Evolutionary conservation across 2,329 filamentous ascomycete species (phyloP).

Genomic region (Chaetomiaceae sp.): DNA sequence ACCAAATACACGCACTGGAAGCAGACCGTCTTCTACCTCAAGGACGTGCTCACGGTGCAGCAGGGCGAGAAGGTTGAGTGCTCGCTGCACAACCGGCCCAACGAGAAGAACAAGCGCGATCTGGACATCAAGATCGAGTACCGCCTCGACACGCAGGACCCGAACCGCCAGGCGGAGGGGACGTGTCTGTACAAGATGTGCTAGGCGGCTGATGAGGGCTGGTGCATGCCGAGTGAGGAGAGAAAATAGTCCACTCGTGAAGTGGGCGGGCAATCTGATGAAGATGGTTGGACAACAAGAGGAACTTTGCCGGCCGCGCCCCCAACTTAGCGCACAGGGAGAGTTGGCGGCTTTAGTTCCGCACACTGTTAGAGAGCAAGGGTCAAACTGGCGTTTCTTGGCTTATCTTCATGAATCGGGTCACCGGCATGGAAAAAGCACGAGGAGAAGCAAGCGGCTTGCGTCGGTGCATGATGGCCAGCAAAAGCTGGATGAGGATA

Average conservation of each 20-base stretch:
- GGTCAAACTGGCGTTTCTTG: constrained; percentile 13
- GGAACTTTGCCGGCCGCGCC: too few species aligned
- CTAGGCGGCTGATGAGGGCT: constrained; percentile 33
- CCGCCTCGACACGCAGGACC: constrained; percentile 71
- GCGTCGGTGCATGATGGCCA: background rate
- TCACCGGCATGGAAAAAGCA: background rate
- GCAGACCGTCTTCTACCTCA: constrained; percentile 97
- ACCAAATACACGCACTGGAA: constrained; percentile 99
- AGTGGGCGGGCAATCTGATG: too few species aligned
- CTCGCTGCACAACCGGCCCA: constrained; percentile 76
- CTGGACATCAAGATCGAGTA: constrained; percentile 88
- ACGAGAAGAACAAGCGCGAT: constrained; percentile 89
- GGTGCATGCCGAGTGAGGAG: background rate
- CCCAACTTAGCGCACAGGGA: too few species aligned
- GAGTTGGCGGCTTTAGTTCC: background rate
- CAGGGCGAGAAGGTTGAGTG: constrained; percentile 76
- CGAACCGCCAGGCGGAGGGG: constrained; percentile 63
- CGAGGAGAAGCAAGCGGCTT: too few species aligned
- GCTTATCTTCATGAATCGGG: constrained; percentile 2
- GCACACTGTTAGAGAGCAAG: constrained; percentile 8
- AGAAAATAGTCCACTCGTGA: background rate
- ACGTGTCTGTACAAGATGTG: constrained; percentile 77
- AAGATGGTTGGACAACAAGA: too few species aligned
- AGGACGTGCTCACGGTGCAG: constrained; percentile 88
- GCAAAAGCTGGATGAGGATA: constrained; percentile 9